Base-by-base conservation (phyloP, 2,329 filamentous ascomycete genomes). In the Ophiostoma sp. region DNA sequence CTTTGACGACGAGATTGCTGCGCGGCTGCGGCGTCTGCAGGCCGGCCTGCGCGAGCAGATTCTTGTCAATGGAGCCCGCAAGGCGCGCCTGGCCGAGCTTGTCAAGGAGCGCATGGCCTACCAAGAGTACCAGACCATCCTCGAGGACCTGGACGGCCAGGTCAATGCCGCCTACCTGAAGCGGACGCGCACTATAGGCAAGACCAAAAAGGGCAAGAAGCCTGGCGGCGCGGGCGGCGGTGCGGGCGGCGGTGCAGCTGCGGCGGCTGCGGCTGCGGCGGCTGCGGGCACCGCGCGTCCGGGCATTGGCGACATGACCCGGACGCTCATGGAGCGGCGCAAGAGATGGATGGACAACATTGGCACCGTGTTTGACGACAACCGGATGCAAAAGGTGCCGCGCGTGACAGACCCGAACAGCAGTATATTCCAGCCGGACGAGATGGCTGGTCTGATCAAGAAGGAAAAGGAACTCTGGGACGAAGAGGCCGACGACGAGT, bases 151-250 rank as follows among this genome's bases (percentile, higher is more conserved):
- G 31, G 95, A 99, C 82, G 89, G 89, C 60, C 95, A 98, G 78
- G 93, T 98, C 60, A 94, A 98, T 77, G 90, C 92, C 68, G 94
- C 95, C 3, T 99, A 98, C 77, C 88, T 96, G 64, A 99, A 99
- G 82, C 91, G 95, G 33, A 98, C 94, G 36, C 89, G 95, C 66
- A 97, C 93, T 0, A 90, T 98, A 81, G 92, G 94, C 78, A 96
- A 98, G 79, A 96, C 96, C 79, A 97, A 96, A 81, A 90, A 93
- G 71, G 94, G 96, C 70, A 76, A 69, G 73, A 73, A 67, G 68
- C 73, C 75, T 4, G 86, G 75, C 87, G 92, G 79, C 77, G 73
- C 70, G 13, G 86, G 76, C 86, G 85, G n/a, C 83, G 83, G 44
- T 83, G 81, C 17, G 4, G 72, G 33, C 1, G 72, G 41, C 17